These are phyloP conservation scores for Solioccasus polychromus DNA, from an alignment of 768 basidiomycete genomes.

Conservation along the genomic window DNA sequence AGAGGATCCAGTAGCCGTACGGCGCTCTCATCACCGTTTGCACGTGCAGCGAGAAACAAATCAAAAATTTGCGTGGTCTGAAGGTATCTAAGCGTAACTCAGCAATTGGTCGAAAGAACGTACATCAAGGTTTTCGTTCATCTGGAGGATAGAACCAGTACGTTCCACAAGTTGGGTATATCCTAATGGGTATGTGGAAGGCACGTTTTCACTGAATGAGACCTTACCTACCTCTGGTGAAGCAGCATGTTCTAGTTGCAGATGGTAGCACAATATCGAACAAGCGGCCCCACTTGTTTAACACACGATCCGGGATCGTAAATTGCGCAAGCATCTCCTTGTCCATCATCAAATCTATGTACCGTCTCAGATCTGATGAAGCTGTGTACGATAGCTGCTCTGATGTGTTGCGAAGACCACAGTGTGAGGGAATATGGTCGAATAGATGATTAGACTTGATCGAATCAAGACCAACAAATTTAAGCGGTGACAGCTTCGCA, in stretches of 20 bases:
- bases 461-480: constrained; percentile 31
- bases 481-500: constrained; percentile 48
- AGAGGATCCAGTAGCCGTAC: constrained; percentile 57
- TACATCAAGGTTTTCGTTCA: constrained; percentile 65
- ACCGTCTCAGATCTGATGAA: constrained; percentile 7
- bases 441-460: constrained; percentile 32
- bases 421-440: constrained; percentile 54
- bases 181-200: constrained; percentile 38
- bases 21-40: constrained; percentile 38
- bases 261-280: constrained; percentile 78
- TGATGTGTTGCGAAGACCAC: constrained; percentile 19
- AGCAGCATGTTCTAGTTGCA: constrained; percentile 66
- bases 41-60: constrained; percentile 47
- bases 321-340: constrained; percentile 23
- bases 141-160: constrained; percentile 74
- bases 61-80: constrained; percentile 65
- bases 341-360: constrained; percentile 11
- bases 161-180: constrained; percentile 78
- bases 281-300: constrained; percentile 72
- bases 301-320: constrained; percentile 56
- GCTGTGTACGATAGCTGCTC: background rate
- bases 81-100: background rate
- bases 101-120: constrained; percentile 6
- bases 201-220: background rate
- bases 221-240: constrained; percentile 60